Base-by-base conservation (phyloP, 225 moss, liverwort and hornwort species). In the Takakia lepidozioides region DNA sequence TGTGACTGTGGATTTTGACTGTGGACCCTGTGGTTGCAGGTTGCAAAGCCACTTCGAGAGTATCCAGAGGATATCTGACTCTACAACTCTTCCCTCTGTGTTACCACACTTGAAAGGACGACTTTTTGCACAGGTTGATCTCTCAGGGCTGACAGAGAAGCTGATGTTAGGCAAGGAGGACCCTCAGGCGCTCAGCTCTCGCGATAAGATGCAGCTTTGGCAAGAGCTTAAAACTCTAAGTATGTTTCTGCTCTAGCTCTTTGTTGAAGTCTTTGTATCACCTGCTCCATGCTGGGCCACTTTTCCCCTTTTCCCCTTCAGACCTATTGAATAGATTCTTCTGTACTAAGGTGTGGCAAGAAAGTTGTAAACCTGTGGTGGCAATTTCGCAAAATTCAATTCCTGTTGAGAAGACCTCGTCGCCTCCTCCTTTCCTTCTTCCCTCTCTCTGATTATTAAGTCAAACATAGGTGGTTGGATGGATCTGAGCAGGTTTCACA, bases 11-110 rank as follows among this genome's bases (percentile, higher is more conserved):
- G n/a, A n/a, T n/a, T n/a, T n/a, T n/a, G n/a, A n/a, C n/a, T n/a
- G n/a, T n/a, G n/a, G n/a, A n/a, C n/a, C n/a, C n/a, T n/a, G n/a
- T n/a, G n/a, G n/a, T 65, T 69, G 46, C 78, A 93, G 92, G 83
- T 72, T 87, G 73, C 95, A 91, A 55, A 98, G 80, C 59, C 95
- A 98, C 57, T 98, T 98, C 62, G 80, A 91, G 75, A 85, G 85
- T 66, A 91, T 98, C 43, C 95, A 98, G 60, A 82, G 82, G 75
- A 91, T 98, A 75, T 87, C 91, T 25, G 91, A 91, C 64, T 72
- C 91, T 45, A 87, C 87, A 49, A 98, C 95, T 18, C 71, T 98
- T 25, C 90, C 95, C 45, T 76, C 82, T 22, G 80, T 98, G 51
- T 59, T 98, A 30, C 91, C 95, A 24, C 91, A 87, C 43, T 73